Evolutionary conservation across 176 grass and related monocot genomes (phyloP), one percentile per base, ranked within the genome.

Genomic region (Oryza nivara): DNA sequence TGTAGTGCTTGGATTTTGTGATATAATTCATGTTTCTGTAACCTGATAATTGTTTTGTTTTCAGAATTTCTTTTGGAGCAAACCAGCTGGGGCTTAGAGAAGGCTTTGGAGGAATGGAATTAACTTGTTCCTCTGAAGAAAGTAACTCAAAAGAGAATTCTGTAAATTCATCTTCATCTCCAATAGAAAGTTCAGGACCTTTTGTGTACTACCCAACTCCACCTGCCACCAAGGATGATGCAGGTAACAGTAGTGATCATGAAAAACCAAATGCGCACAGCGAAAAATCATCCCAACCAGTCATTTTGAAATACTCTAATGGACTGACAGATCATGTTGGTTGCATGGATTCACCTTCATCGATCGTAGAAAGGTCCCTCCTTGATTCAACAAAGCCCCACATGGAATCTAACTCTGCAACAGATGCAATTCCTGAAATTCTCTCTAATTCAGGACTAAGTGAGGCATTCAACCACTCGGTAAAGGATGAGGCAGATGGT

Each of bases 181-280:
- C 75, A 28, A 51, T 61, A 88, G 86, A 79, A 91, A 56, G 23
- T 80, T 60, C 75, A 67, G 88, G 77, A 86, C 40, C 12, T 80
- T 80, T 25, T 60, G 20, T 5, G 26, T 75, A 89, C 72, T 77
- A 79, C 78, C 83, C 77, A 77, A 80, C 63, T 79, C 46, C 72
- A 7, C 46, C 83, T 78, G 17, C 47, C 67, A 61, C 10, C 28
- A 78, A 92, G 13, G 82, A 89, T 47, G 68, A 73, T 20, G 2
- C 30, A 32, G 51, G 43, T 65, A 65, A 58, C 26, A 54, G 28
- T 36, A 38, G 11, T 28, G 70, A 30, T 81, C 70, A 71, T 54
- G 81, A 80, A 74, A 80, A 67, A 36, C 51, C 41, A 54, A 47
- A 64, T 3, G 54, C 7, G 45, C 48, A 70, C 12, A 54, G 66